Base-by-base conservation (phyloP, 1,284 basidiomycete genomes). In the Wolfiporia cocos region DNA sequence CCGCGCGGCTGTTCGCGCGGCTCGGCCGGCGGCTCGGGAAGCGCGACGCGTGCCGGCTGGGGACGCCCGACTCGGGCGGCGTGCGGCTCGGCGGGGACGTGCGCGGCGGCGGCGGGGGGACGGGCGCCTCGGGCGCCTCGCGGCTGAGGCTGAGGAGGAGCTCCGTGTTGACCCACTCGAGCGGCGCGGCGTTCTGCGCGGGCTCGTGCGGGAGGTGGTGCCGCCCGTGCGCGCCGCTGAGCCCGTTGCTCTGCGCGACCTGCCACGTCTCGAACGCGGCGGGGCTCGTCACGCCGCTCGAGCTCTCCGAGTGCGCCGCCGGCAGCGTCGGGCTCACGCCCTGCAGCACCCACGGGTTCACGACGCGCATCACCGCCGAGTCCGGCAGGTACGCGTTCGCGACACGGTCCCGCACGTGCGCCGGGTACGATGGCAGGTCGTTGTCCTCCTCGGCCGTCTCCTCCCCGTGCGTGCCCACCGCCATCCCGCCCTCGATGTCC, bases 391-490 rank as follows among this genome's bases (percentile, higher is more conserved):
- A 83, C 71, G 82, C 78, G 55, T 90, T 85, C 30, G 92, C 90
- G 29, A 96, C 80, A 26, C 92, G 78, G 61, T 96, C 92, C 35
- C 88, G 80, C 10, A 96, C 81, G 62, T 96, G 92, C 39, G 89
- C 80, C 17, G 72, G 76, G 64, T 95, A 96, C 48, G 85, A 88
- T 0, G 90, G 93, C 11, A 93, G 74, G 56, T 92, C 86, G 43
- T 75, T 66, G 36, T 84, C 87, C 19, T 76, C 77, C 17, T 74
- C 70, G 1, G 65, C 47, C 14, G 46, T 59, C 63, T 11, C 64
- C 67, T 15, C 78, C 57, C 37, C 78, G 62, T 36, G 41, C 12
- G 51, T 49, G 30, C 53, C 46, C 5, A 56, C 49, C 3, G 57
- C 57, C 19, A 42, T 74, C 57, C 39, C 54, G 39, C 55, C 59